Percentiles rank a stretch among this genome's conserved stretches.
phyloP scores from a whole-genome alignment of 2,329 filamentous ascomycete genomes.

The Cryphonectria parasitica region DNA sequence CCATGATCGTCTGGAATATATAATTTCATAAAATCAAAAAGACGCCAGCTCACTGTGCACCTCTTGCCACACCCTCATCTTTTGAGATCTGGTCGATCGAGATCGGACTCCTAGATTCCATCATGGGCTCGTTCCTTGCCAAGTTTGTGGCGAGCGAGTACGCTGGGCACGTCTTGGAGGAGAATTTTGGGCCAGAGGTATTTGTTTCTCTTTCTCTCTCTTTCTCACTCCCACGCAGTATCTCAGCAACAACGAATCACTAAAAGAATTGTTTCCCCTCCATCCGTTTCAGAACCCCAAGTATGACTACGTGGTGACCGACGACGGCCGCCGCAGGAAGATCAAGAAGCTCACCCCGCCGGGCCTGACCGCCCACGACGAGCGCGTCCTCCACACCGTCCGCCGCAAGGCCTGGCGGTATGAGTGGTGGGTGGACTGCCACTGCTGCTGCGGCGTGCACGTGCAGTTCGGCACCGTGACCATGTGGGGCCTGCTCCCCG shows the following conservation, averaged over 20 bases:
- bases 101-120: neutral
- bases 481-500: constrained; percentile 25
- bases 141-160: constrained; percentile 28
- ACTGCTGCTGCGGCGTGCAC: constrained; percentile 29
- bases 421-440: constrained; percentile 29
- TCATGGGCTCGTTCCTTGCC: constrained; percentile 26
- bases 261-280: neutral
- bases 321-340: constrained; percentile 28
- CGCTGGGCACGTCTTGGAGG: constrained; percentile 27
- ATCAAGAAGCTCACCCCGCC: constrained; percentile 22
- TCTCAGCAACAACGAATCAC: neutral
- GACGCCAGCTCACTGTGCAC: neutral
- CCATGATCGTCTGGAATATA: neutral
- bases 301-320: constrained; percentile 24
- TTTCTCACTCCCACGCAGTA: neutral
- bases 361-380: constrained; percentile 21
- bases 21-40: neutral
- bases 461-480: constrained; percentile 28
- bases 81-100: no score
- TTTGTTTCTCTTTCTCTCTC: neutral
- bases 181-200: constrained; percentile 28
- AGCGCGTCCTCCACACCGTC: constrained; percentile 22
- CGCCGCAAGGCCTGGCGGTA: constrained; percentile 28
- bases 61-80: neutral
- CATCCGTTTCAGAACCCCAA: constrained; percentile 18